Base-by-base conservation (phyloP, 179 eudicot genomes). In the Beta corolliflora region DNA sequence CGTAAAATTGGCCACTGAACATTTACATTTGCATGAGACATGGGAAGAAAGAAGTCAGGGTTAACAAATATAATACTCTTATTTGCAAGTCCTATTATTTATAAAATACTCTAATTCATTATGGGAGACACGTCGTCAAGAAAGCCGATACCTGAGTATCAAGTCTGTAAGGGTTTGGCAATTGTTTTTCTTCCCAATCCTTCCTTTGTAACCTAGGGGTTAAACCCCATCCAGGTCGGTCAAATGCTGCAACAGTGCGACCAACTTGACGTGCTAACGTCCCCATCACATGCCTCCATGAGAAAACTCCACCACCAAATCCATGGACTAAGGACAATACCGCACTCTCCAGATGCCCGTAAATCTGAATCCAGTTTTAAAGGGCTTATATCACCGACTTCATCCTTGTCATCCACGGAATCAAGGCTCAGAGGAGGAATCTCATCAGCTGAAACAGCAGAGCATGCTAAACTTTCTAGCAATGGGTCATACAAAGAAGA, bases 211-310 rank as follows among this genome's bases (percentile, higher is more conserved):
- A 91, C 87, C 98, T 89, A 19, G 97, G 93, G 48, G 98, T 94
- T 89, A 96, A 89, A 55, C 99, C 99, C 99, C 99, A 96, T 1
- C 99, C 99, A 31, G 99, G 99, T 76, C 99, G 87, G 79, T 96
- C 99, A 89, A 92, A 96, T 81, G 99, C 96, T 65, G 90, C 94
- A 82, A 96, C 98, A 0, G 89, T 55, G 78, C 93, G 88, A 79
- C 97, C 95, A 64, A 87, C 88, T 81, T 96, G 93, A 74, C 87
- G 87, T 29, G 99, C 87, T 73, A 94, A 81, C 12, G 87, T 85
- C 25, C 91, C 94, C 93, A 96, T 91, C 75, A 96, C 91, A 88
- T 94, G 95, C 81, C 99, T 90, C 99, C 99, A 96, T 64, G 98
- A 96, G 80, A 96, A 96, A 66, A 96, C 92, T 54, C 99, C 99